phyloP scores from a whole-genome alignment of 2,329 filamentous ascomycete genomes.

The Venturia asperata region DNA sequence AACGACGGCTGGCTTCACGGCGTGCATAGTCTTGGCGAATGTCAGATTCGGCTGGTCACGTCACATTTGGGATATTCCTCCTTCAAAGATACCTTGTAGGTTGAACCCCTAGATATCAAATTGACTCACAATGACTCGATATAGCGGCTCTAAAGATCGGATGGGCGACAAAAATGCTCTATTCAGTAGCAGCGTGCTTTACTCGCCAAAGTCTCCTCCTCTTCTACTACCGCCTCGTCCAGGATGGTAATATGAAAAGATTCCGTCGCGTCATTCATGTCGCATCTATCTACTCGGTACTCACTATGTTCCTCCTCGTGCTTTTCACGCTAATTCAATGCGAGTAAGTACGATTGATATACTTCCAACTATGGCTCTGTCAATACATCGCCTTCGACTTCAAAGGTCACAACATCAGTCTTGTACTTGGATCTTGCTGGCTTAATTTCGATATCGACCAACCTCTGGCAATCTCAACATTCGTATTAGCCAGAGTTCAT shows the following conservation, averaged over 20 bases:
- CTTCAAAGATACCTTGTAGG: not conserved
- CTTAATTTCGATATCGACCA: no score
- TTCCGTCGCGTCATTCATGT: constrained; percentile 32
- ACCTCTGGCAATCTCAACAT: no score
- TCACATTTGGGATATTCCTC: constrained; percentile 19
- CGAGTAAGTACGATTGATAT: constrained; percentile 22
- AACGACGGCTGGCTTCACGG: constrained; percentile 14
- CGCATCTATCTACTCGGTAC: constrained; percentile 34
- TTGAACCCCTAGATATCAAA: no score
- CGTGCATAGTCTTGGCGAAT: constrained; percentile 16
- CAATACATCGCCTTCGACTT: no score
- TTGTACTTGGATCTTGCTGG: no score
- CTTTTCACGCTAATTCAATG: constrained; percentile 36
- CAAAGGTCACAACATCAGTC: no score
- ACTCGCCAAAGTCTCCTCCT: constrained; percentile 40
- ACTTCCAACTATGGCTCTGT: no score
- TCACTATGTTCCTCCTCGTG: constrained; percentile 34
- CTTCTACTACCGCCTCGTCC: constrained; percentile 41
- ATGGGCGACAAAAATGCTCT: constrained; percentile 38
- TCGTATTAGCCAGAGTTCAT: no score
- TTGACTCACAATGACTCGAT: not conserved
- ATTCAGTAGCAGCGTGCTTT: constrained; percentile 37
- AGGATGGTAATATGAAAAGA: constrained; percentile 31
- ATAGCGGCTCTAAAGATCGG: constrained; percentile 28
- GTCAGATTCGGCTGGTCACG: constrained; percentile 19